Conservation (phyloP, 2,329 filamentous ascomycete species). For the Sphaerulina vaccinii region DNA sequence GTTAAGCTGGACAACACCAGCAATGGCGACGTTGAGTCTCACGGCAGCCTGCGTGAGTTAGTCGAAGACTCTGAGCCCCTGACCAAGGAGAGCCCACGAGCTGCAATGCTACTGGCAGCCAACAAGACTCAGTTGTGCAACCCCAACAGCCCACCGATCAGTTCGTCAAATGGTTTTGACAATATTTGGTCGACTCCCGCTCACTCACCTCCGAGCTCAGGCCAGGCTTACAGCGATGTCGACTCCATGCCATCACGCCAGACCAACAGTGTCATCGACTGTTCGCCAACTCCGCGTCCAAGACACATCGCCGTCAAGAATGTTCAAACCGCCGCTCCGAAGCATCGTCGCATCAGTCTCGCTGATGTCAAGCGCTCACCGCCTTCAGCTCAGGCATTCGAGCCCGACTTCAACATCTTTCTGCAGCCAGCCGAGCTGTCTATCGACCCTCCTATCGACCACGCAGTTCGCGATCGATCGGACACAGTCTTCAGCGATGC, state of each 20-base stretch:
- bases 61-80: conserved; percentile 9
- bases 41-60: conserved; percentile 2
- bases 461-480: not conserved
- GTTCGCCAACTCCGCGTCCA: not conserved
- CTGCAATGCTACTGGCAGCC: not conserved
- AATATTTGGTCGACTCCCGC: not conserved
- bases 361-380: not conserved
- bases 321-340: not conserved
- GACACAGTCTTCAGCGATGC: not conserved
- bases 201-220: no score
- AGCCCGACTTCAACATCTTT: not conserved
- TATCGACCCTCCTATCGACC: not conserved
- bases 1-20: conserved; percentile 1
- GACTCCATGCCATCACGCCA: no score
- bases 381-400: not conserved
- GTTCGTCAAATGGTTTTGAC: not conserved
- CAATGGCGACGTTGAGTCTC: no score
- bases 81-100: conserved; percentile 6
- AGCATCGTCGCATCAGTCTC: not conserved
- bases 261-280: not conserved
- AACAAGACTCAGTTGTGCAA: conserved; percentile 1
- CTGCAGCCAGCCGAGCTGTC: not conserved
- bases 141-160: not conserved
- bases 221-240: no score
- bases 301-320: not conserved